Conservation (phyloP, 345 rosid species). For the Eucalyptus curtisii region DNA sequence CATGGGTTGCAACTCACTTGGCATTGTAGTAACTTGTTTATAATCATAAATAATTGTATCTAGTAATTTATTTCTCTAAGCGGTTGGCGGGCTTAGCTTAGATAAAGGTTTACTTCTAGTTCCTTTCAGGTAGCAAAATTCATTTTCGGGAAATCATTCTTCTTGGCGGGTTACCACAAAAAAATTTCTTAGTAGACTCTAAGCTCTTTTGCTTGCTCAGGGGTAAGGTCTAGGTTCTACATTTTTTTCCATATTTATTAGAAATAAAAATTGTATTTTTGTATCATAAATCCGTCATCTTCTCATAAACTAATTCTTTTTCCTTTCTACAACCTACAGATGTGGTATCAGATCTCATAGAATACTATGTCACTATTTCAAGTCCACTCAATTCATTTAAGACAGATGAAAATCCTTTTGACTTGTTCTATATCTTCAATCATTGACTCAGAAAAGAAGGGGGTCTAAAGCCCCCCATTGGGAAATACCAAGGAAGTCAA, state of each 20-base stretch:
- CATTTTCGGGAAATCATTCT: neutral
- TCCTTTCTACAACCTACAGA: neutral
- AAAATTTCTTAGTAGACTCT: neutral
- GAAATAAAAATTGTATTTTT: neutral
- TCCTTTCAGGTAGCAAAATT: neutral
- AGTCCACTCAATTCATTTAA: neutral
- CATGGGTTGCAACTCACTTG: neutral
- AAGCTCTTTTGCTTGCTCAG: neutral
- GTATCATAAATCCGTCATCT: neutral
- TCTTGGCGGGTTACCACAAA: neutral
- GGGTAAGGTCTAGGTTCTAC: neutral
- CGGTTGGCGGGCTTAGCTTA: neutral
- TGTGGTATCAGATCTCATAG: neutral
- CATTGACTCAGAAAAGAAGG: neutral
- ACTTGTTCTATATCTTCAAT: neutral
- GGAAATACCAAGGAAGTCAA: neutral
- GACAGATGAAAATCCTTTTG: neutral
- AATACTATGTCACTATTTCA: neutral
- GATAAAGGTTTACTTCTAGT: neutral
- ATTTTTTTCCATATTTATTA: neutral
- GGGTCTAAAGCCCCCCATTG: neutral
- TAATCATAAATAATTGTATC: neutral
- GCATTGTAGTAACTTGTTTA: neutral
- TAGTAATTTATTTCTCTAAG: neutral
- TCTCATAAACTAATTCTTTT: neutral